Evolutionary conservation across 495 filamentous ascomycete genomes (phyloP), one percentile per base, ranked within the genome.

Genomic region (Aspergillus mulundensis): DNA sequence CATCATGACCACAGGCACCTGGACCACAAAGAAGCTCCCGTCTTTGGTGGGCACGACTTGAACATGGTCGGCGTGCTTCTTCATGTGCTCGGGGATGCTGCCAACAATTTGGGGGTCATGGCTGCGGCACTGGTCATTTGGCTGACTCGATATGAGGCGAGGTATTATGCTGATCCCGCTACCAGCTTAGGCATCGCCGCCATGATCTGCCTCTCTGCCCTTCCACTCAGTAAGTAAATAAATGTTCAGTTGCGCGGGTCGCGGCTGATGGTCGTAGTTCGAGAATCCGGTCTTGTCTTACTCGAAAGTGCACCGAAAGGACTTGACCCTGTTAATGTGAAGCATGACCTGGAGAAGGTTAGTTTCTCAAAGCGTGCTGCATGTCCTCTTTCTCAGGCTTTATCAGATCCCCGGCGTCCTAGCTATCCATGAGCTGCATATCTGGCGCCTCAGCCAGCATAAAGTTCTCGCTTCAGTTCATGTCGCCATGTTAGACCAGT

Each of bases 251-350:
- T 4, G 21, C 25, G 15, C 15, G 15, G 45, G 5, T 6, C n/a
- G 5, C 3, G 18, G 23, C 18, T 44, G 15, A 10, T 20, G 42
- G 1, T 25, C 30, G 2, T 38, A 72, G 73, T 77, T 6, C 66
- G 60, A 56, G 61, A 64, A 20, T 61, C 61, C 7, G 78, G 79
- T 12, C 41, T 58, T 12, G 91, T 96, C 41, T 77, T 97, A 8
- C 80, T 97, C 1, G 90, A 96, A 68, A 90, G 89, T 34, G 89
- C 87, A 0, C 92, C 92, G 0, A 83, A 84, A 11, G 85, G 86
- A 14, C 83, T 97, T 60, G 78, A 85, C 25, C 71, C 89, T 50
- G 80, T 82, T 41, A 85, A 95, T 55, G 87, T 97, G 65, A 84
- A 89, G 58, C 83, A 88, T 50, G 91, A 96, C 57, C 62, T 81